Evolutionary conservation across 177 flowering plant species (phyloP).

Genomic region (Vitis hybrid): DNA sequence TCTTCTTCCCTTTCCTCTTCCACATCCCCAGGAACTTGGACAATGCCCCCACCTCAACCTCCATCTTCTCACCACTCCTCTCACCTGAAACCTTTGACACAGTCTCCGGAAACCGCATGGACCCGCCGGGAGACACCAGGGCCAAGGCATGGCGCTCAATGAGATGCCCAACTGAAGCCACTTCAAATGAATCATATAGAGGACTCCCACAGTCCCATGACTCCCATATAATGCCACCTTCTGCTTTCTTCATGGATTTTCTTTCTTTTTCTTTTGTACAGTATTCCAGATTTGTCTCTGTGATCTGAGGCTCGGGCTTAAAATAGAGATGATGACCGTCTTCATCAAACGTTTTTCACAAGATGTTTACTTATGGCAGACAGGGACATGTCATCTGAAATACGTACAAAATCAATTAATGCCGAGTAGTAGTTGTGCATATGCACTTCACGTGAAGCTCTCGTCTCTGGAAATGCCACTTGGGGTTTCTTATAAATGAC

Average conservation of each 20-base stretch:
- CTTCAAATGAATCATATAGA: conserved; percentile 38
- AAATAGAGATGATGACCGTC: too few species aligned
- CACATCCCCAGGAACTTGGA: not conserved
- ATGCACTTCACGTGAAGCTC: too few species aligned
- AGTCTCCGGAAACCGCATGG: not conserved
- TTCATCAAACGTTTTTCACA: too few species aligned
- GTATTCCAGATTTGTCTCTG: too few species aligned
- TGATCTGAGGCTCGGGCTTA: too few species aligned
- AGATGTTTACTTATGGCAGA: too few species aligned
- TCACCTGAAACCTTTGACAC: not conserved
- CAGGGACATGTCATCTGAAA: too few species aligned
- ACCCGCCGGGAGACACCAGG: conserved; percentile 9
- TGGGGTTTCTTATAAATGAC: too few species aligned
- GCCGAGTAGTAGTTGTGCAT: too few species aligned
- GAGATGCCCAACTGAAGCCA: conserved; percentile 28
- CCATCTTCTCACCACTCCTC: not conserved
- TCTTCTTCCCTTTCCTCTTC: conserved; percentile 1
- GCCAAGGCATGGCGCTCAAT: conserved; percentile 30
- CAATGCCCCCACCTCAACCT: not conserved
- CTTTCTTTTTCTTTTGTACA: too few species aligned
- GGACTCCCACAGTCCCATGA: conserved; percentile 42
- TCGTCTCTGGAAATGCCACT: too few species aligned
- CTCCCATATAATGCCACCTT: conserved; percentile 19
- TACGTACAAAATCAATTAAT: too few species aligned
- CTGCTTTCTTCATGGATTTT: not conserved